phyloP scores from a whole-genome alignment of 139 green algal species.

The Tetraselmis chui region DNA sequence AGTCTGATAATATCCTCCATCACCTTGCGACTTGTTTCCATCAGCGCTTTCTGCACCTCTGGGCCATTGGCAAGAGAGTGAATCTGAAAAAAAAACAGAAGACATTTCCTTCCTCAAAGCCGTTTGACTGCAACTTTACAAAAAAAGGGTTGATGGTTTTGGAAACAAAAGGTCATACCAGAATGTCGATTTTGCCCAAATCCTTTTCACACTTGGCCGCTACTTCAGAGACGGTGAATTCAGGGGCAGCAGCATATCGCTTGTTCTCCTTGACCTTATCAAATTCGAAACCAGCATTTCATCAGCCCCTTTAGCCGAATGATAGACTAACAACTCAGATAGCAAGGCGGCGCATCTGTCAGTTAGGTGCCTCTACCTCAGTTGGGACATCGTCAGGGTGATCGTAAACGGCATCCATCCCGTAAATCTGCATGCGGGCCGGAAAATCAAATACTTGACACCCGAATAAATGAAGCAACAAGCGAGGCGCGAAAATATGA shows the following conservation, averaged over 20 bases:
- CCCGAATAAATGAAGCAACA: too few relatives aligned
- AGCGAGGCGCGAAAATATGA: too few relatives aligned
- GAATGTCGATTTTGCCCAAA: constrained; percentile 87
- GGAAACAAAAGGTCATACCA: constrained; percentile 35
- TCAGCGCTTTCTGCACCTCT: constrained; percentile 92
- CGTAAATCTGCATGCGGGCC: constrained; percentile 66
- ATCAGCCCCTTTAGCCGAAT: too few relatives aligned
- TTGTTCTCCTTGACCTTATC: constrained; percentile 86
- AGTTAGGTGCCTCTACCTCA: too few relatives aligned
- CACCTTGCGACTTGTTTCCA: constrained; percentile 81
- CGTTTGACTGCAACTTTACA: neutral
- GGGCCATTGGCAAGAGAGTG: constrained; percentile 98
- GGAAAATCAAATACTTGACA: too few relatives aligned
- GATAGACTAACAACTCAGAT: too few relatives aligned
- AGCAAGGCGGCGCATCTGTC: too few relatives aligned
- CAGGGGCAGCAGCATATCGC: constrained; percentile 76
- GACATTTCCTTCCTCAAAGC: neutral
- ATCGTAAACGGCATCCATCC: constrained; percentile 98
- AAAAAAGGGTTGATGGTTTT: neutral
- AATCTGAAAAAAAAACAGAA: constrained; percentile 38
- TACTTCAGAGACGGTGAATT: constrained; percentile 85
- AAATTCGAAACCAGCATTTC: neutral
- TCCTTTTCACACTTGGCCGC: constrained; percentile 77
- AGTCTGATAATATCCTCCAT: too few relatives aligned
- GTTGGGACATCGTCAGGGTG: constrained; percentile 89